Evolutionary conservation across 805 yeast species (phyloP).

Genomic region (Zygoascus tannicola): DNA sequence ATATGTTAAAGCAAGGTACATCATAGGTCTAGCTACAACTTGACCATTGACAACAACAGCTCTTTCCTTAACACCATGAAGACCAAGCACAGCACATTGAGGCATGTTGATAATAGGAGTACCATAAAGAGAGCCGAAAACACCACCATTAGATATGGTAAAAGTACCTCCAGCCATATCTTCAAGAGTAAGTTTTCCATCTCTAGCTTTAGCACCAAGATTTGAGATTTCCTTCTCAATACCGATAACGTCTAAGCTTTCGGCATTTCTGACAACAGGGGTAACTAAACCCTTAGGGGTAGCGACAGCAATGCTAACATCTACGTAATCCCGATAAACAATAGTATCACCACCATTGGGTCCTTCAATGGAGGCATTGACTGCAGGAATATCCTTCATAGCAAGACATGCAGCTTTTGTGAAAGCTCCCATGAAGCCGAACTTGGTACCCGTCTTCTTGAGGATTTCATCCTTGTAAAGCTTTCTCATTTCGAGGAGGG

Average conservation of each 20-base stretch:
- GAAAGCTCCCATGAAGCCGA: slow-evolving; percentile 98
- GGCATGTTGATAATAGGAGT: slow-evolving; percentile 98
- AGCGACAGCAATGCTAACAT: slow-evolving; percentile 93
- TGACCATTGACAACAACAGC: slow-evolving; percentile 95
- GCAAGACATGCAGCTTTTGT: slow-evolving; percentile 90
- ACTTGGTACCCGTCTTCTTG: slow-evolving; percentile 86
- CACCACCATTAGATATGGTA: slow-evolving; percentile 99
- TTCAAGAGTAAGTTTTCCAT: slow-evolving; percentile 89
- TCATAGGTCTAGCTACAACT: slow-evolving; percentile 96
- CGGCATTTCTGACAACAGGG: slow-evolving; percentile 95
- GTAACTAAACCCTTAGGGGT: slow-evolving; percentile 99
- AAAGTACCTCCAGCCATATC: slow-evolving; percentile 99
- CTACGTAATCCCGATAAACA: slow-evolving; percentile 93
- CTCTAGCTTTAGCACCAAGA: slow-evolving; percentile 90
- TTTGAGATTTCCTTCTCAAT: slow-evolving; percentile 77
- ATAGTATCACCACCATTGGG: slow-evolving; percentile 68
- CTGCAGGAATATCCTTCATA: slow-evolving; percentile 89
- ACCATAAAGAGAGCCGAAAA: slow-evolving; percentile 94
- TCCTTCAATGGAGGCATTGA: slow-evolving; percentile 85
- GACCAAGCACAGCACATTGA: slow-evolving; percentile 95
- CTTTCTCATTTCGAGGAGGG: slow-evolving; percentile 87
- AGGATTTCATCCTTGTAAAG: slow-evolving; percentile 93
- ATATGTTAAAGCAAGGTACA: slow-evolving; percentile 97
- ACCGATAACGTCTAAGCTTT: slow-evolving; percentile 76
- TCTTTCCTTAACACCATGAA: slow-evolving; percentile 96